These are phyloP conservation scores for Cercophora newfieldiana DNA, from an alignment of 495 filamentous ascomycete genomes.

Conservation along the genomic window DNA sequence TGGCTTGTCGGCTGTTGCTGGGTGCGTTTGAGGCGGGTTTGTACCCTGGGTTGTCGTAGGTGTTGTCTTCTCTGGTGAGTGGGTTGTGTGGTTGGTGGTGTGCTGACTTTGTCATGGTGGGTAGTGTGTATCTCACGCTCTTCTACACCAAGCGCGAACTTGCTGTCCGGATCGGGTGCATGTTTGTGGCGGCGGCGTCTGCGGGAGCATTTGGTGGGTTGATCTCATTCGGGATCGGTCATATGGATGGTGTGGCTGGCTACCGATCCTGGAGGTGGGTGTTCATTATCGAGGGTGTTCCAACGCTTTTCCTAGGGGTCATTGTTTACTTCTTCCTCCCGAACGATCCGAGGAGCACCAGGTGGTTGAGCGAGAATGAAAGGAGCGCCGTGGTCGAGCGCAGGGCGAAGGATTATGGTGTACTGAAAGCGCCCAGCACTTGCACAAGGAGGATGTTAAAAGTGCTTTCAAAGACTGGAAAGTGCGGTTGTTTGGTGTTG, in stretches of 20 bases:
- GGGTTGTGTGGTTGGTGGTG: not conserved
- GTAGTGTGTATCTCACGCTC: slow-evolving; percentile 59
- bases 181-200: slow-evolving; percentile 74
- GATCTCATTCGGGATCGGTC: slow-evolving; percentile 70
- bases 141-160: slow-evolving; percentile 76
- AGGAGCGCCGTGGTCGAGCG: slow-evolving; percentile 48
- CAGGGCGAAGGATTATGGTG: slow-evolving; percentile 55
- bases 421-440: slow-evolving; percentile 60
- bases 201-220: slow-evolving; percentile 76
- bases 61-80: slow-evolving; percentile 1
- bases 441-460: slow-evolving; percentile 52
- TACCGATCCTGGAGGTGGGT: slow-evolving; percentile 65
- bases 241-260: slow-evolving; percentile 67
- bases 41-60: slow-evolving; percentile 59
- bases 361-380: slow-evolving; percentile 63
- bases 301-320: slow-evolving; percentile 63
- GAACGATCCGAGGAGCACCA: slow-evolving; percentile 62
- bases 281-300: slow-evolving; percentile 72
- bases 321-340: slow-evolving; percentile 63
- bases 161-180: slow-evolving; percentile 70
- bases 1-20: slow-evolving; percentile 60
- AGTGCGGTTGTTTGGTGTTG: slow-evolving; percentile 64
- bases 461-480: slow-evolving; percentile 61
- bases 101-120: too few relatives aligned
- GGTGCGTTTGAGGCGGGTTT: slow-evolving; percentile 67